Percentiles rank a stretch among this genome's conserved stretches.
These are phyloP conservation scores for Albifimbria verrucaria DNA, from an alignment of 2,329 filamentous ascomycete genomes.

Conservation along the genomic window DNA sequence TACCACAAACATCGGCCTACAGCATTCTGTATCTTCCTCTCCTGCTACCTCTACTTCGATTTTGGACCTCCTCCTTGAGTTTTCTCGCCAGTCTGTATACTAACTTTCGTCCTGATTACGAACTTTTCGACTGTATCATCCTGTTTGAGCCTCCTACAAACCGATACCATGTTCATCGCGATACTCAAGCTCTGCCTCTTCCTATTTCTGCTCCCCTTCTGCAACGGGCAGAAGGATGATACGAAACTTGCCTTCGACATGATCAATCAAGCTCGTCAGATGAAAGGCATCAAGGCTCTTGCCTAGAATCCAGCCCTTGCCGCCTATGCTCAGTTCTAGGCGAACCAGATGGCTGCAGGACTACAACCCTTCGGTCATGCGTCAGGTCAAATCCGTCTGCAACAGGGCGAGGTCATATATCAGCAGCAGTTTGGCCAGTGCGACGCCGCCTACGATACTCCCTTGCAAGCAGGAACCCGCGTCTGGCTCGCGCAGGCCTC, in stretches of 20 bases:
- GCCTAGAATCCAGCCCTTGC: constrained; percentile 26
- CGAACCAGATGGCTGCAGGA: constrained; percentile 26
- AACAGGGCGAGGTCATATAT: constrained; percentile 33
- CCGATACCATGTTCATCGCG: not conserved
- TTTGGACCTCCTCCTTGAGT: too few species aligned
- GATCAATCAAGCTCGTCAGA: constrained; percentile 28
- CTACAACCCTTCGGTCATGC: constrained; percentile 28
- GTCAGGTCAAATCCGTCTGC: constrained; percentile 22
- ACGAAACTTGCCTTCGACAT: constrained; percentile 19
- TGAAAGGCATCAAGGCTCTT: constrained; percentile 22
- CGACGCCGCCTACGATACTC: constrained; percentile 22
- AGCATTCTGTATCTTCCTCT: too few species aligned
- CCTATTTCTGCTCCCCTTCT: constrained; percentile 9
- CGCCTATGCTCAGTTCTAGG: constrained; percentile 31
- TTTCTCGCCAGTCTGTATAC: too few species aligned
- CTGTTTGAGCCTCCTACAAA: too few species aligned
- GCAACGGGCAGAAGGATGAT: constrained; percentile 17
- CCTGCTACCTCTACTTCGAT: too few species aligned
- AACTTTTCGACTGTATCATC: too few species aligned
- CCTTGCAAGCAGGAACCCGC: constrained; percentile 24
- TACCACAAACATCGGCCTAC: too few species aligned
- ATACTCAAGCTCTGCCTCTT: not conserved
- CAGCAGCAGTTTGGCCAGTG: constrained; percentile 26
- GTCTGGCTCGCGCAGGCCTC: constrained; percentile 28
- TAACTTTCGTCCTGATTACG: too few species aligned